Conservation (phyloP, 352 stramenopile genomes). For the Globisporangium splendens region DNA sequence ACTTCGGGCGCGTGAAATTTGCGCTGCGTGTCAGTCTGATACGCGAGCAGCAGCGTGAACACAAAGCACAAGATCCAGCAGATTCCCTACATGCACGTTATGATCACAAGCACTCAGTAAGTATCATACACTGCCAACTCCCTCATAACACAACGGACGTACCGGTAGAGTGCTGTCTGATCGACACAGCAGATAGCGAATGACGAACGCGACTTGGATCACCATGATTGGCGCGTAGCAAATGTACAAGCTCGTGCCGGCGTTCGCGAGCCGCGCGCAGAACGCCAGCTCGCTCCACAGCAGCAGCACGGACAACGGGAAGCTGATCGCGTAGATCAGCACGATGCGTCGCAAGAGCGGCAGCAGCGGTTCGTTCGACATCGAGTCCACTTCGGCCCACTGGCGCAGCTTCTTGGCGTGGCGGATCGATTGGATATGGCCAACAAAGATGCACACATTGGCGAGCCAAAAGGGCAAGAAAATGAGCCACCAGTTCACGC, state of each 20-base stretch:
- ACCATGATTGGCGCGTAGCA: conserved; percentile 78
- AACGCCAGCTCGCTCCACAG: conserved; percentile 84
- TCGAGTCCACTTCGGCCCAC: conserved; percentile 76
- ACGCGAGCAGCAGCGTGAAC: conserved; percentile 75
- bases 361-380: conserved; percentile 80
- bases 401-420: conserved; percentile 62
- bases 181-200: conserved; percentile 77
- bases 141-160: conserved; percentile 10
- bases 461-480: conserved; percentile 81
- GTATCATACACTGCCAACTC: too few relatives aligned
- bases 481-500: conserved; percentile 78
- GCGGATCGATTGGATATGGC: conserved; percentile 57
- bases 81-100: conserved; percentile 33
- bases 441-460: conserved; percentile 55
- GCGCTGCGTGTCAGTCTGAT: conserved; percentile 62
- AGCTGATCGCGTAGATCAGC: conserved; percentile 68
- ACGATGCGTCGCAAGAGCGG: conserved; percentile 73
- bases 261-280: conserved; percentile 61
- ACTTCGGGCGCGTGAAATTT: conserved; percentile 20
- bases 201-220: conserved; percentile 77
- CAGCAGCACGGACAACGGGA: conserved; percentile 65
- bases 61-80: conserved; percentile 79
- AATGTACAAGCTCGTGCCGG: conserved; percentile 67
- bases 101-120: too few relatives aligned
- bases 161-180: conserved; percentile 75